Percentiles rank a stretch among this genome's conserved stretches.
phyloP scores from a whole-genome alignment of 139 green algal species.

The Chlamydomonas urium region DNA sequence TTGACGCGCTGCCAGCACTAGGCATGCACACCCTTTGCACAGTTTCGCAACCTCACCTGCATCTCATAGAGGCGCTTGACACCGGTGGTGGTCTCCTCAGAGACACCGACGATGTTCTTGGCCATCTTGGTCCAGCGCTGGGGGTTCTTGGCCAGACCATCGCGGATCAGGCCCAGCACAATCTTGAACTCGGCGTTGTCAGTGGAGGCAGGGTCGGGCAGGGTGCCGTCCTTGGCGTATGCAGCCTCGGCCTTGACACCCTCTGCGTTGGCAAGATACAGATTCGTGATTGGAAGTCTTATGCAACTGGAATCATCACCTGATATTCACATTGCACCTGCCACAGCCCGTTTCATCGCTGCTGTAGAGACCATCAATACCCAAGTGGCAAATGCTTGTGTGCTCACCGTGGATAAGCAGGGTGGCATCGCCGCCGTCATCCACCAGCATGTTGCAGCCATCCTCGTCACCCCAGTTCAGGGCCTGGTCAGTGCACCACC shows the following conservation, averaged over 20 bases:
- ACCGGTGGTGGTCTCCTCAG: slow-evolving; percentile 99
- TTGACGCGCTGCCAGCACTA: too few species aligned
- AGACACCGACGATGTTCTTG: slow-evolving; percentile 84
- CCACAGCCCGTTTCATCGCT: too few species aligned
- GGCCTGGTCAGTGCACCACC: slow-evolving; percentile 97
- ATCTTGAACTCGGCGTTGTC: slow-evolving; percentile 99
- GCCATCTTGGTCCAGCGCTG: slow-evolving; percentile 62
- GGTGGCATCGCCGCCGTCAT: slow-evolving; percentile 98
- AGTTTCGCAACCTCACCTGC: slow-evolving; percentile 56
- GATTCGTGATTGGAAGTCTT: too few species aligned
- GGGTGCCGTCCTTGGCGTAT: slow-evolving; percentile 85
- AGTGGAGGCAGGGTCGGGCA: slow-evolving; percentile 91
- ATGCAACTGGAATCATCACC: too few species aligned
- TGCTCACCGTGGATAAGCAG: slow-evolving; percentile 94
- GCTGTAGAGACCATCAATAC: too few species aligned
- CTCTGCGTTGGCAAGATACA: slow-evolving; percentile 54
- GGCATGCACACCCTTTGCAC: too few species aligned
- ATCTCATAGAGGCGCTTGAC: slow-evolving; percentile 99
- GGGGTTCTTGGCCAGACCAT: slow-evolving; percentile 58
- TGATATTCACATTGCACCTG: too few species aligned
- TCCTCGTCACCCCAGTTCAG: slow-evolving; percentile 84
- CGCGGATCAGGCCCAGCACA: slow-evolving; percentile 89
- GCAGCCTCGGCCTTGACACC: slow-evolving; percentile 90
- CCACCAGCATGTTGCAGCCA: slow-evolving; percentile 93
- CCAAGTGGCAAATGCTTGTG: too few species aligned